A percentile compares a stretch with the other conserved stretches of the same genome.
phyloP scores from a whole-genome alignment of 2,329 filamentous ascomycete genomes.

The Aplosporella prunicola region DNA sequence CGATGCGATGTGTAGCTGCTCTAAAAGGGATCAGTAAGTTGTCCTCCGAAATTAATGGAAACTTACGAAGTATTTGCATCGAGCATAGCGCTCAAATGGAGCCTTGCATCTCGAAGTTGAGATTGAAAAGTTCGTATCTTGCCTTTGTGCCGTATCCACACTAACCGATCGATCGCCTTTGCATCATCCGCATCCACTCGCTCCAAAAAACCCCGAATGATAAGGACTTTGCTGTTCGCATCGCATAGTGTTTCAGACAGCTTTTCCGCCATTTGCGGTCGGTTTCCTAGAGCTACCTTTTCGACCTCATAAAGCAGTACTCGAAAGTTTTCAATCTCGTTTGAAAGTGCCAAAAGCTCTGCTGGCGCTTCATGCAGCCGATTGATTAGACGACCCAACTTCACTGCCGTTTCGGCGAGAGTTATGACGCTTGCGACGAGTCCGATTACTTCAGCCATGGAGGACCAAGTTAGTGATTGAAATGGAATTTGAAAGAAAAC shows the following conservation, averaged over 20 bases:
- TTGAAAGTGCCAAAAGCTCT: constrained; percentile 2
- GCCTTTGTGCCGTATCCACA: not conserved
- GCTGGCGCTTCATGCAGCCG: not conserved
- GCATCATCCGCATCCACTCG: not conserved
- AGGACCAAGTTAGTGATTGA: no score
- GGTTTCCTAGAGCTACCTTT: not conserved
- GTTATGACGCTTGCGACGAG: constrained; percentile 1
- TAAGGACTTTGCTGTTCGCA: not conserved
- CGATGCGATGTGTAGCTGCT: no score
- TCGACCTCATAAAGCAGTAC: constrained; percentile 1
- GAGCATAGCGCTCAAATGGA: not conserved
- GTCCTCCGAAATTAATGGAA: no score
- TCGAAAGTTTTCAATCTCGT: constrained; percentile 1
- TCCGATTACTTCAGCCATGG: constrained; percentile 1
- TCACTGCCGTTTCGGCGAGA: not conserved
- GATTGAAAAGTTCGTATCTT: not conserved
- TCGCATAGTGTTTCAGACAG: not conserved
- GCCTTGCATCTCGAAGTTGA: not conserved
- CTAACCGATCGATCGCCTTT: not conserved
- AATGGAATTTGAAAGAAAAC: no score
- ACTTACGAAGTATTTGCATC: no score
- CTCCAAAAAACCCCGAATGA: not conserved
- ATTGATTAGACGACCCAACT: not conserved
- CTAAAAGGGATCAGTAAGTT: no score
- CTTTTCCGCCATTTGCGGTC: not conserved